Evolutionary conservation across 495 filamentous ascomycete species (phyloP).

Genomic region (Pseudomonodictys pantanalensis): DNA sequence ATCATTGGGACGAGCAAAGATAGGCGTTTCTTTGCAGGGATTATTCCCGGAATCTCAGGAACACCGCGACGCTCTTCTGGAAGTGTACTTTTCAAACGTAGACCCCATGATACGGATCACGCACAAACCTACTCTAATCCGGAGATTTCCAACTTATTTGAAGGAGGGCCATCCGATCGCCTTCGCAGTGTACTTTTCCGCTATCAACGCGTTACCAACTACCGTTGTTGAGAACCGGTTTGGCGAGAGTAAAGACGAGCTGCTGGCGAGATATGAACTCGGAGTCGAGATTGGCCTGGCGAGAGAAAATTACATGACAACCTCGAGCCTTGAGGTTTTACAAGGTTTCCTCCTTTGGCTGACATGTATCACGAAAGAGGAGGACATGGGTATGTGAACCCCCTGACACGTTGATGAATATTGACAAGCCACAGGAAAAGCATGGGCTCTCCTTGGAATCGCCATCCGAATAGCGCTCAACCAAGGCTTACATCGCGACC

Average conservation of each 20-base stretch:
- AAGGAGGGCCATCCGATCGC: constrained; percentile 20
- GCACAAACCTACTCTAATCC: constrained; percentile 27
- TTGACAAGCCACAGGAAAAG: constrained; percentile 13
- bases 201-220: constrained; percentile 21
- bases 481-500: constrained; percentile 34
- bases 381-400: constrained; percentile 28
- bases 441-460: constrained; percentile 31
- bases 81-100: constrained; percentile 28
- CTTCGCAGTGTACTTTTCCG: constrained; percentile 30
- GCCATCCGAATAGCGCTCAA: constrained; percentile 28
- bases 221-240: constrained; percentile 19
- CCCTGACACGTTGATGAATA: no score
- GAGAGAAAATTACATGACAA: constrained; percentile 29
- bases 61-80: constrained; percentile 23
- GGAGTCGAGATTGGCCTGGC: constrained; percentile 30
- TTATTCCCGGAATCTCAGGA: constrained; percentile 24
- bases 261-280: constrained; percentile 22
- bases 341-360: constrained; percentile 32
- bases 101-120: constrained; percentile 30
- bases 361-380: constrained; percentile 33
- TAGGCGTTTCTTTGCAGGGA: constrained; percentile 7
- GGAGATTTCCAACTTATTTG: constrained; percentile 20
- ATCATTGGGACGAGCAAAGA: constrained; percentile 15
- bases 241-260: constrained; percentile 23
- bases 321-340: constrained; percentile 27